Conservation (phyloP, 148 eudicot genomes). For the Rhododendron mucronatum region DNA sequence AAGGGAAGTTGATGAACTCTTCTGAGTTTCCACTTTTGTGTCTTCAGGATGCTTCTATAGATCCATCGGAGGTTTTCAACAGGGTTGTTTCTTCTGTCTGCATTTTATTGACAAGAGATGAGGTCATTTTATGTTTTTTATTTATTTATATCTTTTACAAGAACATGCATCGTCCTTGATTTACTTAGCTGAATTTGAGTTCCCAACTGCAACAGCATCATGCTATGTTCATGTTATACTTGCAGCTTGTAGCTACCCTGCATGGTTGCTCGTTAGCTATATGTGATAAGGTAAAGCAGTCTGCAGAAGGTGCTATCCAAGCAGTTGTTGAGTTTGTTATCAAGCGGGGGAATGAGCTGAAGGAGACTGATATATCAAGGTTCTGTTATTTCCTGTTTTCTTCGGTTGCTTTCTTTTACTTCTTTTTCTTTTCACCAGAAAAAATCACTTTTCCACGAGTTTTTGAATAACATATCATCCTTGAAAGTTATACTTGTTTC, state of each 20-base stretch:
- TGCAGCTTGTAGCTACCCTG: constrained; percentile 86
- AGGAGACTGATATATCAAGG: constrained; percentile 85
- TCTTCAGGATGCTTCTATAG: constrained; percentile 93
- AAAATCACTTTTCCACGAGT: background rate
- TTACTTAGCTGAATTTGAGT: background rate
- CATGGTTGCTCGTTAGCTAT: constrained; percentile 73
- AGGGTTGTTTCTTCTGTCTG: constrained; percentile 82
- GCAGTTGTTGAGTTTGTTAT: constrained; percentile 77
- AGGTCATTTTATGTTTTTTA: constrained; percentile 33
- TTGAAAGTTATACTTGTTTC: background rate
- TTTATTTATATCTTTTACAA: background rate
- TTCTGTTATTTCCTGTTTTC: constrained; percentile 12
- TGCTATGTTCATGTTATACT: constrained; percentile 10
- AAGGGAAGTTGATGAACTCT: constrained; percentile 14
- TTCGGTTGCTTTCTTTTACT: background rate
- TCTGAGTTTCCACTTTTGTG: constrained; percentile 7
- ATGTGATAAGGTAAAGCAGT: constrained; percentile 87
- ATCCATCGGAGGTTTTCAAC: constrained; percentile 94
- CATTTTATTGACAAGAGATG: constrained; percentile 73
- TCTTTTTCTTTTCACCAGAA: background rate
- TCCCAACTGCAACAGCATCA: background rate
- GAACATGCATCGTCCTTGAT: background rate
- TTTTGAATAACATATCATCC: background rate
- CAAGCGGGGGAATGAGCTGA: constrained; percentile 80
- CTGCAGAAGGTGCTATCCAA: constrained; percentile 95